phyloP scores from a whole-genome alignment of 1,139 yeast genomes.

The Debaryomyces nepalensis region DNA sequence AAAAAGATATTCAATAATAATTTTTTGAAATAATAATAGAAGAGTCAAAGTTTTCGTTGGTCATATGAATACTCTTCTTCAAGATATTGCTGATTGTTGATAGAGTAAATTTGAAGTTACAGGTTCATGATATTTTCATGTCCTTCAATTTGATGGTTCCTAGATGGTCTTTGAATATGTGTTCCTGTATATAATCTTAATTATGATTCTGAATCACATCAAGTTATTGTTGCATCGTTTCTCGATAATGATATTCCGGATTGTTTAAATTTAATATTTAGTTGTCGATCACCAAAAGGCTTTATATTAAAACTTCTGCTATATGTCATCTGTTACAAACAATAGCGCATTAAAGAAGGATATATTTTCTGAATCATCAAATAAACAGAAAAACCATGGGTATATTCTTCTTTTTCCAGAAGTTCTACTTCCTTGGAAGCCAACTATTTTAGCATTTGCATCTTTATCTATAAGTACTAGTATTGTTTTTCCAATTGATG shows the following conservation, averaged over 20 bases:
- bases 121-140: too few relatives aligned
- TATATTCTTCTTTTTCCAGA: constrained; percentile 9
- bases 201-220: not conserved
- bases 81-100: not conserved
- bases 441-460: constrained; percentile 13
- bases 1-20: too few relatives aligned
- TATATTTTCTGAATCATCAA: not conserved
- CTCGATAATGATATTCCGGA: not conserved
- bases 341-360: not conserved
- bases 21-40: too few relatives aligned
- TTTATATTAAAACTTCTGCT: too few relatives aligned
- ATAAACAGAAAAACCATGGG: not conserved
- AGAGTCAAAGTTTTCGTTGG: not conserved
- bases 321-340: not conserved
- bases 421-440: constrained; percentile 10
- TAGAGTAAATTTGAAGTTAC: too few relatives aligned
- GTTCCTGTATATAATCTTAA: not conserved
- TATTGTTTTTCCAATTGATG: constrained; percentile 15
- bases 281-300: not conserved
- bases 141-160: too few relatives aligned
- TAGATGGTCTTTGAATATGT: too few relatives aligned
- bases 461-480: constrained; percentile 12
- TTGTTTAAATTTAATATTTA: not conserved
- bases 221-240: not conserved
- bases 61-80: not conserved